Conservation (phyloP, 495 filamentous ascomycete species). For the Lophiostoma macrostomum region DNA sequence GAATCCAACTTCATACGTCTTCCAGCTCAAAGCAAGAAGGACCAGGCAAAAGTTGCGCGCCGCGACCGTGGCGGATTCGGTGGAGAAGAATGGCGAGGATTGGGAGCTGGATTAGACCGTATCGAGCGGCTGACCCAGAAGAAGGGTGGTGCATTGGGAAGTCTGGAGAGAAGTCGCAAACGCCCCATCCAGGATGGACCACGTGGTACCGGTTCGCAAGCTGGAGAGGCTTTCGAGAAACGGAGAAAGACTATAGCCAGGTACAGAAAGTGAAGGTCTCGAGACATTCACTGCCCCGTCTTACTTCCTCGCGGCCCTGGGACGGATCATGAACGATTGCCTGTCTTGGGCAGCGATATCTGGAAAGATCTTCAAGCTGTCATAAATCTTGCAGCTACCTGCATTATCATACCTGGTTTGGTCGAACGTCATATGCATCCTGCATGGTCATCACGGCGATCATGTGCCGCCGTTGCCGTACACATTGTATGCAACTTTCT, state of each 20-base stretch:
- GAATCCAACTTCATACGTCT: slow-evolving; percentile 83
- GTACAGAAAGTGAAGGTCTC: slow-evolving; percentile 21
- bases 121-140: slow-evolving; percentile 69
- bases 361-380: too few relatives aligned
- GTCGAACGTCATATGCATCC: too few relatives aligned
- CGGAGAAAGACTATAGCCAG: slow-evolving; percentile 53
- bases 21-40: slow-evolving; percentile 78
- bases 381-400: too few relatives aligned
- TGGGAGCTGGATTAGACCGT: slow-evolving; percentile 74
- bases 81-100: slow-evolving; percentile 78
- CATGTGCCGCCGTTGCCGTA: too few relatives aligned
- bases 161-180: slow-evolving; percentile 79
- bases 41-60: slow-evolving; percentile 52
- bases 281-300: too few relatives aligned
- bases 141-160: slow-evolving; percentile 54
- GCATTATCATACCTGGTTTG: too few relatives aligned
- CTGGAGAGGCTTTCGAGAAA: slow-evolving; percentile 72
- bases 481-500: too few relatives aligned
- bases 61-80: slow-evolving; percentile 60
- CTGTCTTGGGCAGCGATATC: too few relatives aligned
- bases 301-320: too few relatives aligned
- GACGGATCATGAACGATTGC: too few relatives aligned
- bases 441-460: too few relatives aligned
- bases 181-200: slow-evolving; percentile 60
- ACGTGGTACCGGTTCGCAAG: slow-evolving; percentile 54